These are phyloP conservation scores for Termitomyces sp. DNA, from an alignment of 768 basidiomycete genomes.

Conservation along the genomic window DNA sequence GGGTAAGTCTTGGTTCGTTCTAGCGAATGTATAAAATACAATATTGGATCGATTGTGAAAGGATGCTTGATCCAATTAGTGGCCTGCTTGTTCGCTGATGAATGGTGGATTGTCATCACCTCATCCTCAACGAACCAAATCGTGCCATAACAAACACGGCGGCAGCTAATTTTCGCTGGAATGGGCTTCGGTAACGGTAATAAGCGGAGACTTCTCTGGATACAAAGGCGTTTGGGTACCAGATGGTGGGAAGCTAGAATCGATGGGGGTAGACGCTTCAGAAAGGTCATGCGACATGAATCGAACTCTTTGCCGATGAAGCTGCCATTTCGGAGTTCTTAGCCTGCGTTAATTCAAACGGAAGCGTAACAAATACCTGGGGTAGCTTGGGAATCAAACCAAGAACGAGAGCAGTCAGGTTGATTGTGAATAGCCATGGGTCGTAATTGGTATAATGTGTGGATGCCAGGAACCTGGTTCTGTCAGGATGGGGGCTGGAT, in stretches of 20 bases:
- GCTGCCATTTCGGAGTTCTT: constrained; percentile 30
- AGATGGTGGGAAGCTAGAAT: constrained; percentile 51
- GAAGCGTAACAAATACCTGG: constrained; percentile 46
- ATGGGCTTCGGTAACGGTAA: constrained; percentile 42
- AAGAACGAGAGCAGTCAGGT: constrained; percentile 71
- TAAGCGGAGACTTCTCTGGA: constrained; percentile 22
- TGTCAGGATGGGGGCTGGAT: constrained; percentile 9
- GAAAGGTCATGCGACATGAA: constrained; percentile 66
- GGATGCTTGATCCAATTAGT: constrained; percentile 1
- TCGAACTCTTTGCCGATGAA: constrained; percentile 78
- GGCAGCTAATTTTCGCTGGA: constrained; percentile 25
- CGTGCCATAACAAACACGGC: background rate
- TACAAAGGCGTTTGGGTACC: constrained; percentile 37
- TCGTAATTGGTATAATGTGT: constrained; percentile 99
- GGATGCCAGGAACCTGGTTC: constrained; percentile 81
- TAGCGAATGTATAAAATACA: constrained; percentile 25
- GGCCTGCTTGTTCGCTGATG: constrained; percentile 1
- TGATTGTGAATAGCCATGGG: constrained; percentile 88
- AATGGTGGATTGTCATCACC: background rate
- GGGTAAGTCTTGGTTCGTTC: constrained; percentile 18
- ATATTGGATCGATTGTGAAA: constrained; percentile 16
- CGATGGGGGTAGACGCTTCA: constrained; percentile 61
- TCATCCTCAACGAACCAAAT: background rate
- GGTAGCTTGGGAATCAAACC: constrained; percentile 96
- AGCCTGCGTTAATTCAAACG: constrained; percentile 11